Percentiles rank a stretch among this genome's conserved stretches.
phyloP scores from a whole-genome alignment of 2,329 filamentous ascomycete species.

The Aspergillus fischeri region DNA sequence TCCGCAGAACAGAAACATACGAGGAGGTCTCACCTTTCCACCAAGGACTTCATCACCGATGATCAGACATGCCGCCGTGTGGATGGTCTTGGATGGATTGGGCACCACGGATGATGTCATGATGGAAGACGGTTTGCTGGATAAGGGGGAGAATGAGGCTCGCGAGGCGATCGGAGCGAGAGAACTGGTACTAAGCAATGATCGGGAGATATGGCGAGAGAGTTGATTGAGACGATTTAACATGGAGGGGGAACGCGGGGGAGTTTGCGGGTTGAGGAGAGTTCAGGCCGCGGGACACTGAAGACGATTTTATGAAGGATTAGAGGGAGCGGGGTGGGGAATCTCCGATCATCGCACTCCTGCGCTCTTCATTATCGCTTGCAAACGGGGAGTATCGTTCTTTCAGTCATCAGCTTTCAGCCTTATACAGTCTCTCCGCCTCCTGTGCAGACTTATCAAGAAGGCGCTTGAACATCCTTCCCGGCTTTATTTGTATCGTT shows the following conservation, averaged over 20 bases:
- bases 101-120: slow-evolving; percentile 43
- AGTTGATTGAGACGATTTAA: slow-evolving; percentile 71
- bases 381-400: background rate
- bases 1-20: background rate
- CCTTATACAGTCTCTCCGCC: background rate
- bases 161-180: slow-evolving; percentile 39
- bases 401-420: background rate
- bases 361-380: background rate
- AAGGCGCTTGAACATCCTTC: too few relatives aligned
- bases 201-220: slow-evolving; percentile 64
- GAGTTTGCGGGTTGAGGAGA: slow-evolving; percentile 3
- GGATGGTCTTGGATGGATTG: slow-evolving; percentile 58
- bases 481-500: background rate
- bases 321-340: slow-evolving; percentile 14
- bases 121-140: slow-evolving; percentile 17
- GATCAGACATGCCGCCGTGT: slow-evolving; percentile 86
- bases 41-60: slow-evolving; percentile 97
- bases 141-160: slow-evolving; percentile 15
- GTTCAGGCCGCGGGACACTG: background rate
- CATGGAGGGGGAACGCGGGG: slow-evolving; percentile 49
- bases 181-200: slow-evolving; percentile 56
- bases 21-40: slow-evolving; percentile 66
- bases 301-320: slow-evolving; percentile 12
- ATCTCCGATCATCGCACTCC: slow-evolving; percentile 8
- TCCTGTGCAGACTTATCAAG: background rate